Evolutionary conservation across 2,329 filamentous ascomycete species (phyloP).

Genomic region (Xylaria arbuscula): DNA sequence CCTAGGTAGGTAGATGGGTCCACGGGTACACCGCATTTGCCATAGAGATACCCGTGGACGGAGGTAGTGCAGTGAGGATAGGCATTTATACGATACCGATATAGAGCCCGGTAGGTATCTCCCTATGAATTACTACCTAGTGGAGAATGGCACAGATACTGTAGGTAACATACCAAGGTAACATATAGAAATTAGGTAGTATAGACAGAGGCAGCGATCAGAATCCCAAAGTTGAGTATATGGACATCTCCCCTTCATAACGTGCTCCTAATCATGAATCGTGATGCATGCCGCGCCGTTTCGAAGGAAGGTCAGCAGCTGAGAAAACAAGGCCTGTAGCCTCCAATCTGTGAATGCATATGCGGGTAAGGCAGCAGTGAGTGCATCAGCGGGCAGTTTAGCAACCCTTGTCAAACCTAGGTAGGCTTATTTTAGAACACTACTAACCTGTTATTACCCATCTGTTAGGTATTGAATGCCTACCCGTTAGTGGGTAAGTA

Average conservation of each 20-base stretch:
- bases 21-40: no score
- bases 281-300: neutral
- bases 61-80: no score
- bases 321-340: slow-evolving; percentile 13
- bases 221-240: neutral
- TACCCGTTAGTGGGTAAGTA: neutral
- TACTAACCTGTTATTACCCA: no score
- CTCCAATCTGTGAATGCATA: slow-evolving; percentile 17
- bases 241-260: neutral
- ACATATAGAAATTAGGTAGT: no score
- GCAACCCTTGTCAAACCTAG: neutral
- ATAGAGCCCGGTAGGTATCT: neutral
- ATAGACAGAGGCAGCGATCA: no score
- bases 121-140: no score
- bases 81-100: no score
- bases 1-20: no score
- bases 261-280: neutral
- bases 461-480: no score
- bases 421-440: no score
- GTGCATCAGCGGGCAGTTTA: slow-evolving; percentile 5
- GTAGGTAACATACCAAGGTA: neutral
- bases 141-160: no score
- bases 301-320: slow-evolving; percentile 15
- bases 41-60: no score
- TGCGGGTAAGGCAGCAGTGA: slow-evolving; percentile 31